Evolutionary conservation across 305 asterid genomes (phyloP).

Genomic region (Fraxinus floribunda): DNA sequence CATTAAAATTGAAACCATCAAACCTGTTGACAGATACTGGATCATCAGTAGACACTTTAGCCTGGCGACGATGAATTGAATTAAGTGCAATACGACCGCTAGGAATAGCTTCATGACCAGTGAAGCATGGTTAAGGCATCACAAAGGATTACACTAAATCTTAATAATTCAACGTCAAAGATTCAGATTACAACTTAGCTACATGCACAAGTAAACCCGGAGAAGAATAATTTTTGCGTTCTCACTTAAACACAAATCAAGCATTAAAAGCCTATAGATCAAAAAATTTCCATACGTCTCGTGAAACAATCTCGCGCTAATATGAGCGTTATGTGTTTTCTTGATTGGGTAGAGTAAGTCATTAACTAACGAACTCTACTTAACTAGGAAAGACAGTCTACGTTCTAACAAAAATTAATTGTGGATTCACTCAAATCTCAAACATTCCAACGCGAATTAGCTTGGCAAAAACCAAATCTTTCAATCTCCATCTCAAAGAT

Average conservation of each 20-base stretch:
- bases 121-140: slow-evolving; percentile 66
- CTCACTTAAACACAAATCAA: not conserved
- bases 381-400: not conserved
- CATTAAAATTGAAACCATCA: slow-evolving; percentile 7
- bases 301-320: not conserved
- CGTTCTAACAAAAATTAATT: not conserved
- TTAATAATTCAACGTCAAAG: slow-evolving; percentile 4
- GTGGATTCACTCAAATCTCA: not conserved
- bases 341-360: not conserved
- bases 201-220: not conserved
- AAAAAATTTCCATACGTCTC: not conserved
- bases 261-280: not conserved
- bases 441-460: not conserved
- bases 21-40: slow-evolving; percentile 73
- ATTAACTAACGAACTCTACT: not conserved
- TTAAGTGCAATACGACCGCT: slow-evolving; percentile 76
- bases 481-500: not conserved
- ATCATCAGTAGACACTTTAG: slow-evolving; percentile 84
- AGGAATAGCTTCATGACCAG: slow-evolving; percentile 60
- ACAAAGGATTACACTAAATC: slow-evolving; percentile 15
- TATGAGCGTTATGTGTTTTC: not conserved
- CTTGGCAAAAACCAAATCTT: not conserved
- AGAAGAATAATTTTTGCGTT: not conserved
- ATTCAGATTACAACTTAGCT: not conserved
- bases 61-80: slow-evolving; percentile 87